phyloP scores from a whole-genome alignment of 1,139 yeast genomes.

The Taphrina deformans region DNA sequence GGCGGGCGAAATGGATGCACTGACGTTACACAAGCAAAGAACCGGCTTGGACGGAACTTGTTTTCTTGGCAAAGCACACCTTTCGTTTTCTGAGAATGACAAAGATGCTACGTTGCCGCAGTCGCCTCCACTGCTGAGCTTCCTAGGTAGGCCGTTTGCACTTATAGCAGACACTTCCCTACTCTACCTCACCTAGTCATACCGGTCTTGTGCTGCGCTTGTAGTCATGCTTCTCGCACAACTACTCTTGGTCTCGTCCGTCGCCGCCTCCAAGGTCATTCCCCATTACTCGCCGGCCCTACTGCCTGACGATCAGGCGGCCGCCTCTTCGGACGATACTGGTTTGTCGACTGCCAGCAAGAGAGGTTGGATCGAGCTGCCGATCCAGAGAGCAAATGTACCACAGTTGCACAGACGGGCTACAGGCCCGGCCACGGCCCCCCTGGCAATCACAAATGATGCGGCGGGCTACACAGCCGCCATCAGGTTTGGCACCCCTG shows the following conservation, averaged over 20 bases:
- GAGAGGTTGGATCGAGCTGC: slow-evolving; percentile 2
- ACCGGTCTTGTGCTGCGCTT: too few relatives aligned
- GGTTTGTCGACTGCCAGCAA: background rate
- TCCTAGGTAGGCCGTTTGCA: too few relatives aligned
- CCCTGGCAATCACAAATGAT: background rate
- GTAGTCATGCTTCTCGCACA: background rate
- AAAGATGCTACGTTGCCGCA: background rate
- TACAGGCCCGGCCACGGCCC: background rate
- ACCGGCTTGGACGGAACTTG: background rate
- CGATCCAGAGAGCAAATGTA: background rate
- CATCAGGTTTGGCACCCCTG: slow-evolving; percentile 54
- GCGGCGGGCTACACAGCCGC: slow-evolving; percentile 7
- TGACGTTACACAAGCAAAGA: background rate
- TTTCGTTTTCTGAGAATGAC: background rate
- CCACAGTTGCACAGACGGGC: background rate
- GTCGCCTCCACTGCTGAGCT: too few relatives aligned
- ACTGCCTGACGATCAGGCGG: background rate
- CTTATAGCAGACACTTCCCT: too few relatives aligned
- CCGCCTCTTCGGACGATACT: background rate
- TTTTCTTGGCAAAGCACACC: background rate
- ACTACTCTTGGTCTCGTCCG: background rate
- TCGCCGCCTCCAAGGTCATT: slow-evolving; percentile 8
- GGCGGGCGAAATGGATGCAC: background rate
- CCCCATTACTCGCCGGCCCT: slow-evolving; percentile 1
- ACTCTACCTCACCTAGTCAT: too few relatives aligned